Evolutionary conservation across 2,329 filamentous ascomycete species (phyloP), one percentile per base, ranked within the genome.

Genomic region (Didymosphaeria variabile): DNA sequence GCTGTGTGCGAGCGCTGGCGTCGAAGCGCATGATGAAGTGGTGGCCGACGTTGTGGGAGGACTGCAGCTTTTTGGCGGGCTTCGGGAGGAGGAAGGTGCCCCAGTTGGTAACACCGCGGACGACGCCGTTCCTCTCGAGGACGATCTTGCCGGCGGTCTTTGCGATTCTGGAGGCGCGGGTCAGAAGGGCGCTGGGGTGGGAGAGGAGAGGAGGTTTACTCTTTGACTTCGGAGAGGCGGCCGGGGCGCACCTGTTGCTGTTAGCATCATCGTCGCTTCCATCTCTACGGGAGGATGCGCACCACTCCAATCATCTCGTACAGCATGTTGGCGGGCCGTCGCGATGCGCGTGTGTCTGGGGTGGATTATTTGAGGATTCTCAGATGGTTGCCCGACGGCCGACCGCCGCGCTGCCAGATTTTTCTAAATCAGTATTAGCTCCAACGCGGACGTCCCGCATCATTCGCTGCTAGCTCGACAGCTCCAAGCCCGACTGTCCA

Each of bases 1-100:
- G 83, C 80, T 98, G 94, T 8, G 91, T 90, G 54, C 83, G 79
- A 8, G 89, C 82, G 61, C 89, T 91, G 59, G 90, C 83, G 79
- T 99, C 95, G 84, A 97, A 99, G 71, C 95, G 92, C 91, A 99
- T 92, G 75, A 97, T 91, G 80, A 99, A 99, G 86, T 99, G 97
- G 83, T 98, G 94, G 58, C 95, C 95, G 69, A 89, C 87, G 67
- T 87, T 87, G 85, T 98, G 91, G 68, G 88, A 89, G 70, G 91
- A 88, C 81, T 97, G 93, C 80, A 96, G 90, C 76, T 90, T 90
- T 64, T 89, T 90, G 61, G 90, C 85, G 64, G 92, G 88, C 69
- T 89, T 91, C 51, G 95, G 94, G 19, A 99, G 90, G 51, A 90
- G 85, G 82, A 95, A 97, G 70, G 91, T 87, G 76, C 95, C 95